phyloP scores from a whole-genome alignment of 768 basidiomycete genomes.

The Pisolithus microcarpus region DNA sequence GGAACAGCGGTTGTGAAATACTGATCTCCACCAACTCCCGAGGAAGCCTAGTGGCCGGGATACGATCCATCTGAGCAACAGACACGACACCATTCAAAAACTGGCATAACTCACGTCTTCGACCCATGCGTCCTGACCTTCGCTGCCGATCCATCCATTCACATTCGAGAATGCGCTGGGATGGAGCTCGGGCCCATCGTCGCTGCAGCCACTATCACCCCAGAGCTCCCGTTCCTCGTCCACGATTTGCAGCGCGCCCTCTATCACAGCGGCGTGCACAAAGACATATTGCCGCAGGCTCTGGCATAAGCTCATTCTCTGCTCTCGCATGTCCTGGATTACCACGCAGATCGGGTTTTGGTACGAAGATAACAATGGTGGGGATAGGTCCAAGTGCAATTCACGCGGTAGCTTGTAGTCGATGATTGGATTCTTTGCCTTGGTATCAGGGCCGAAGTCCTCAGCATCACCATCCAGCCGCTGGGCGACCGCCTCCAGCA shows the following conservation, averaged over 20 bases:
- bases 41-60: neutral
- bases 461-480: neutral
- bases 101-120: neutral
- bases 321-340: slow-evolving; percentile 90
- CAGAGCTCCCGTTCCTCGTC: slow-evolving; percentile 57
- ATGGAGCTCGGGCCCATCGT: slow-evolving; percentile 15
- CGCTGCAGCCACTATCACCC: slow-evolving; percentile 17
- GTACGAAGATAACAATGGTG: slow-evolving; percentile 54
- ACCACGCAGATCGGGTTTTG: slow-evolving; percentile 75
- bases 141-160: slow-evolving; percentile 13
- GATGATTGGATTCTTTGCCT: slow-evolving; percentile 21
- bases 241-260: slow-evolving; percentile 69
- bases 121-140: slow-evolving; percentile 7
- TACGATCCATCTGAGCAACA: too few relatives aligned
- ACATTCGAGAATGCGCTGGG: slow-evolving; percentile 6
- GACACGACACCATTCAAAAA: too few relatives aligned
- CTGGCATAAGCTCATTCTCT: slow-evolving; percentile 95
- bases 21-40: slow-evolving; percentile 1
- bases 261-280: slow-evolving; percentile 79
- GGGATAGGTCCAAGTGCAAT: slow-evolving; percentile 47
- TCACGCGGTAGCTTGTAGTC: slow-evolving; percentile 60
- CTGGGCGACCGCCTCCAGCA: neutral
- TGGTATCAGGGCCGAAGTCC: slow-evolving; percentile 7
- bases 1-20: slow-evolving; percentile 5
- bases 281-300: slow-evolving; percentile 93